Evolutionary conservation across 106 monocot species (phyloP).

Genomic region (Ottelia alismoides): DNA sequence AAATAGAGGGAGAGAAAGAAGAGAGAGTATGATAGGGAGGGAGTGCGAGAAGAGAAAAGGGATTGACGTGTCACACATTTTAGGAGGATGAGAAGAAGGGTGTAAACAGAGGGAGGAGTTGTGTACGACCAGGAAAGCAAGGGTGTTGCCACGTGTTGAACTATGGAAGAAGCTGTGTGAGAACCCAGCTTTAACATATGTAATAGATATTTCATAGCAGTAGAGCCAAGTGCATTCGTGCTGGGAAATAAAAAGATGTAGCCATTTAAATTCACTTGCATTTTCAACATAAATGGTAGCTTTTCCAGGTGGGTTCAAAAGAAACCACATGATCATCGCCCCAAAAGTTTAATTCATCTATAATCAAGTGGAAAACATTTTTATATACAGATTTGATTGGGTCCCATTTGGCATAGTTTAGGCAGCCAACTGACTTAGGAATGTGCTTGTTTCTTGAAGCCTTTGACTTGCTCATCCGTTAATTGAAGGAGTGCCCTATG

Average conservation of each 20-base stretch:
- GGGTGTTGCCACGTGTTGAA: too few relatives aligned
- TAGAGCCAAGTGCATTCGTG: constrained; percentile 42
- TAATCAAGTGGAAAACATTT: constrained; percentile 58
- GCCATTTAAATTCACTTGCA: constrained; percentile 53
- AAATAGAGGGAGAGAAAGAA: too few relatives aligned
- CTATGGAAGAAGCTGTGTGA: too few relatives aligned
- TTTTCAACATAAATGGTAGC: constrained; percentile 66
- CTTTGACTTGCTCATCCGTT: constrained; percentile 53
- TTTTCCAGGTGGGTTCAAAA: constrained; percentile 50
- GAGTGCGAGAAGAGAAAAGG: too few relatives aligned
- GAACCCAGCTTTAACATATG: too few relatives aligned
- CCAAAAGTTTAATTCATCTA: constrained; percentile 61
- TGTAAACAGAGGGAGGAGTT: too few relatives aligned
- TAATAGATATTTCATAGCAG: constrained; percentile 50
- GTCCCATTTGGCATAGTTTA: constrained; percentile 67
- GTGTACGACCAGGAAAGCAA: too few relatives aligned
- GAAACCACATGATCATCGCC: constrained; percentile 74
- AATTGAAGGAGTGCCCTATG: constrained; percentile 55
- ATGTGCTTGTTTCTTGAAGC: constrained; percentile 67
- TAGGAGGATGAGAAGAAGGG: too few relatives aligned
- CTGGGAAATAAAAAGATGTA: constrained; percentile 63
- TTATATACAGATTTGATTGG: constrained; percentile 55
- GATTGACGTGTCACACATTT: too few relatives aligned
- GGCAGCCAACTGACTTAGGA: constrained; percentile 65
- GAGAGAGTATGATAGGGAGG: too few relatives aligned